A percentile compares a stretch with the other conserved stretches of the same genome.
phyloP scores from a whole-genome alignment of 306 rosid genomes.

The Ormosia emarginata region DNA sequence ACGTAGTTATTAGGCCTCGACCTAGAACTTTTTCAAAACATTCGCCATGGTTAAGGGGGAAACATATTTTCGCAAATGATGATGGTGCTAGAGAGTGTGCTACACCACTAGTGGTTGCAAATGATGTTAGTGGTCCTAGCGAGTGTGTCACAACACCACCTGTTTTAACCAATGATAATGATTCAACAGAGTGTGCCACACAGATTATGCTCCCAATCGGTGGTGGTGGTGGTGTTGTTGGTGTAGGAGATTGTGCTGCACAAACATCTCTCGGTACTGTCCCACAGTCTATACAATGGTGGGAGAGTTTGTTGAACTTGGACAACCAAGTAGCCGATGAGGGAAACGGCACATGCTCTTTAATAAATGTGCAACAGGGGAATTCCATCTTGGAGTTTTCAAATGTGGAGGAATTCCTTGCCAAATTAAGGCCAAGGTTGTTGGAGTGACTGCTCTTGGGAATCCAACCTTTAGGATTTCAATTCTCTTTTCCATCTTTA shows the following conservation, averaged over 20 bases:
- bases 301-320: neutral
- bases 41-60: neutral
- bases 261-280: no score
- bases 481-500: no score
- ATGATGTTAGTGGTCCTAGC: neutral
- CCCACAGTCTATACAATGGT: neutral
- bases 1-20: slow-evolving; percentile 9
- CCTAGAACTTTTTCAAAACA: slow-evolving; percentile 18
- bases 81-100: no score
- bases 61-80: neutral
- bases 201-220: no score
- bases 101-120: neutral
- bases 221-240: no score
- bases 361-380: neutral
- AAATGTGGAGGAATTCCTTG: neutral
- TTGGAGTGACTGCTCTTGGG: neutral
- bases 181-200: no score
- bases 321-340: neutral
- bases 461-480: neutral
- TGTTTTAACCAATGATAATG: no score
- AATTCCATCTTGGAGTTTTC: neutral
- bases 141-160: no score
- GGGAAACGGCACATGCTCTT: no score
- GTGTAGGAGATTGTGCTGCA: no score
- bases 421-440: neutral